Conservation (phyloP, 306 rosid genomes). For the Quercus ilex region DNA sequence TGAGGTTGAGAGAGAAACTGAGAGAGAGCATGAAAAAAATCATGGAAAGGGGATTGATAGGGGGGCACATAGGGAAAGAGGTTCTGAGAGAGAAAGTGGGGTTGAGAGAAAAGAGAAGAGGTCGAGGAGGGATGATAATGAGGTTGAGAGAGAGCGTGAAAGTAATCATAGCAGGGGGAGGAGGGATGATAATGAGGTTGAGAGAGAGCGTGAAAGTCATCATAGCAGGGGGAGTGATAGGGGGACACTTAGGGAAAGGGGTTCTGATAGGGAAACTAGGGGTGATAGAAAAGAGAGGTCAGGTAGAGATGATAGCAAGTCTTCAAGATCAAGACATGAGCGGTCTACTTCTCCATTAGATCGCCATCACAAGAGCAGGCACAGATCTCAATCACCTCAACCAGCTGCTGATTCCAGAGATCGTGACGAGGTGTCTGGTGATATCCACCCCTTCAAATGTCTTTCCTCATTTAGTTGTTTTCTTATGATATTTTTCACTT, state of each 20-base stretch:
- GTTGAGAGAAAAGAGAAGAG: slow-evolving; percentile 33
- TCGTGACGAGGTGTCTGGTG: slow-evolving; percentile 98
- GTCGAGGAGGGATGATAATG: slow-evolving; percentile 24
- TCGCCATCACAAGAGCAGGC: slow-evolving; percentile 41
- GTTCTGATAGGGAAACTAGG: slow-evolving; percentile 40
- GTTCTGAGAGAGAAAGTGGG: slow-evolving; percentile 23
- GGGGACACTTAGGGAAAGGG: slow-evolving; percentile 37
- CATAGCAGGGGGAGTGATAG: slow-evolving; percentile 22
- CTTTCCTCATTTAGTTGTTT: not conserved
- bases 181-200: slow-evolving; percentile 20
- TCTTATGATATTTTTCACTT: not conserved
- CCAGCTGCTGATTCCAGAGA: slow-evolving; percentile 31
- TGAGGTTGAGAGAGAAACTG: slow-evolving; percentile 20
- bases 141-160: slow-evolving; percentile 24
- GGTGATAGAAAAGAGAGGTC: slow-evolving; percentile 49
- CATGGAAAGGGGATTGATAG: slow-evolving; percentile 14
- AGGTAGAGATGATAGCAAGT: slow-evolving; percentile 37
- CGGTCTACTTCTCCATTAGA: slow-evolving; percentile 44
- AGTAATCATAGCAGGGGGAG: slow-evolving; percentile 15
- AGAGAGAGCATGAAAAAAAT: slow-evolving; percentile 25
- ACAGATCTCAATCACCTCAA: slow-evolving; percentile 53
- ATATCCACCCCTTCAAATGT: slow-evolving; percentile 60
- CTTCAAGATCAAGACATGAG: slow-evolving; percentile 59
- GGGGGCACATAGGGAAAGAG: slow-evolving; percentile 23
- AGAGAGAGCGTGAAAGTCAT: slow-evolving; percentile 25